A percentile compares a stretch with the other conserved stretches of the same genome.
These are phyloP conservation scores for Candida suzukii DNA, from an alignment of 805 yeast genomes.

Conservation along the genomic window DNA sequence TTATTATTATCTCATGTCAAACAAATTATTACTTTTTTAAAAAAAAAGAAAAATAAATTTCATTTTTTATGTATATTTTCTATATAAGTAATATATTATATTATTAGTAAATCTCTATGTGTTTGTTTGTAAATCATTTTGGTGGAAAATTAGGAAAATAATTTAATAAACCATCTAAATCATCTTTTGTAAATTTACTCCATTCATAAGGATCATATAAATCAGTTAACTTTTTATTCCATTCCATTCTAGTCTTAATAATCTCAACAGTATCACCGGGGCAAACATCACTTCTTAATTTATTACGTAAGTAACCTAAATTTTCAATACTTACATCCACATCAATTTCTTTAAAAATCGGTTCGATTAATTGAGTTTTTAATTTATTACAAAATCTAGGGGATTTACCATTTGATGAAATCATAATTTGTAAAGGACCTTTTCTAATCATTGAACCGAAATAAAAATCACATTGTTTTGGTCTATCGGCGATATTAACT, in stretches of 20 bases:
- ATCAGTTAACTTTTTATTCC: conserved; percentile 65
- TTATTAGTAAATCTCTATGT: too few species aligned
- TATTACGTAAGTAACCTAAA: conserved; percentile 47
- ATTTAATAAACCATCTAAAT: conserved; percentile 34
- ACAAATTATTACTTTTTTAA: too few species aligned
- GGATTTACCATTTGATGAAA: conserved; percentile 75
- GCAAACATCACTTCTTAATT: conserved; percentile 34
- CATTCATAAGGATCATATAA: conserved; percentile 50
- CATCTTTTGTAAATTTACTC: conserved; percentile 35
- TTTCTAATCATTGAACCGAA: conserved; percentile 73
- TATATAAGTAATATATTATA: too few species aligned
- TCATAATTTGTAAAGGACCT: conserved; percentile 73
- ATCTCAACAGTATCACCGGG: conserved; percentile 38
- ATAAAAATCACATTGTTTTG: conserved; percentile 77
- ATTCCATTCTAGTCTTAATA: conserved; percentile 59
- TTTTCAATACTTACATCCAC: conserved; percentile 52
- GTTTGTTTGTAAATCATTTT: too few species aligned
- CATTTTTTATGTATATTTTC: too few species aligned
- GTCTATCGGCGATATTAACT: conserved; percentile 80
- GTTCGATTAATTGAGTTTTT: conserved; percentile 48
- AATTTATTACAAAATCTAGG: conserved; percentile 64
- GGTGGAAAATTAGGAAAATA: conserved; percentile 45
- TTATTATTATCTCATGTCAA: too few species aligned
- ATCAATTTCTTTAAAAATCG: conserved; percentile 31
- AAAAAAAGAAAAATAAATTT: too few species aligned